Conservation (phyloP, 2,329 filamentous ascomycete species). For the Claviceps africana region DNA sequence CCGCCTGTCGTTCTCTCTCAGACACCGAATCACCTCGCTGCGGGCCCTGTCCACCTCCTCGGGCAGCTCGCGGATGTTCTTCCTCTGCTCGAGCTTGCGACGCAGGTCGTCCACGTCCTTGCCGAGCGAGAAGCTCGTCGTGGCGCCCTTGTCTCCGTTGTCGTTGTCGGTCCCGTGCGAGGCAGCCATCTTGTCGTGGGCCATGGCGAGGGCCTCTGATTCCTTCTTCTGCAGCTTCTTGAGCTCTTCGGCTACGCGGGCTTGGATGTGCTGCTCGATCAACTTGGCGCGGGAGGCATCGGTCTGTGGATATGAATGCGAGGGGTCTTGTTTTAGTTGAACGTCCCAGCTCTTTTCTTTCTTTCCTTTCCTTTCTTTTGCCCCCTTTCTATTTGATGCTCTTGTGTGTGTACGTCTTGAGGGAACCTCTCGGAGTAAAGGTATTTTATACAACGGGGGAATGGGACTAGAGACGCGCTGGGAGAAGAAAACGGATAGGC, state of each 20-base stretch:
- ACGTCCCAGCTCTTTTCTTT: background rate
- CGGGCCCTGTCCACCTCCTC: conserved; percentile 61
- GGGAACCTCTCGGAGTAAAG: no score
- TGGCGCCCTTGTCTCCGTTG: conserved; percentile 7
- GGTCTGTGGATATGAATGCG: conserved; percentile 41
- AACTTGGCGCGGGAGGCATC: conserved; percentile 74
- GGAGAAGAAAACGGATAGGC: background rate
- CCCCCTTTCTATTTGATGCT: background rate
- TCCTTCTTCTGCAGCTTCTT: conserved; percentile 62
- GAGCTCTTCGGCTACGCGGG: conserved; percentile 75
- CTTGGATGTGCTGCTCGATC: conserved; percentile 76
- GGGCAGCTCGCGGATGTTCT: conserved; percentile 54
- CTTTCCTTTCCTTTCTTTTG: background rate
- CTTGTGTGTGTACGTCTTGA: no score
- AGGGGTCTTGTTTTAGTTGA: background rate
- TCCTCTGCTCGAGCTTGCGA: conserved; percentile 45
- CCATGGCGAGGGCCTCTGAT: conserved; percentile 50
- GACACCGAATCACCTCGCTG: conserved; percentile 61
- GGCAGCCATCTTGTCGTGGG: conserved; percentile 50
- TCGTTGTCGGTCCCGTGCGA: conserved; percentile 20
- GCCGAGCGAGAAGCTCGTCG: conserved; percentile 35
- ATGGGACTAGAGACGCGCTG: no score
- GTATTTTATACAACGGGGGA: no score
- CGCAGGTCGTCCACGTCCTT: conserved; percentile 46
- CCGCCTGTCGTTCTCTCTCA: conserved; percentile 71